These are phyloP conservation scores for Ogataea paradorogensis DNA, from an alignment of 805 yeast species.

Conservation along the genomic window DNA sequence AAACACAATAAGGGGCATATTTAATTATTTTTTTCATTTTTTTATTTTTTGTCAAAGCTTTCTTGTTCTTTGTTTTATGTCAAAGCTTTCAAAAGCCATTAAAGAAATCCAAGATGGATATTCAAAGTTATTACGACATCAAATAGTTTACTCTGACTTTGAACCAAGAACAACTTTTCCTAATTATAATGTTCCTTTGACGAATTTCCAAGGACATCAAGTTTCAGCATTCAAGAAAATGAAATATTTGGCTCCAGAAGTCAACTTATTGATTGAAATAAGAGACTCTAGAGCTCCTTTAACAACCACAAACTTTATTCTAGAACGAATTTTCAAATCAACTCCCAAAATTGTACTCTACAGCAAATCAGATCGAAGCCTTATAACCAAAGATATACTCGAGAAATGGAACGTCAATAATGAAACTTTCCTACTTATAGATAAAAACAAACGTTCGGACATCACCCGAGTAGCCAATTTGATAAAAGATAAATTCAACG, in stretches of 20 bases:
- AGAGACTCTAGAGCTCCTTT: constrained; percentile 90
- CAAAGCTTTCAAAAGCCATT: constrained; percentile 1
- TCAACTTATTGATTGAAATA: constrained; percentile 79
- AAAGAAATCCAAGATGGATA: constrained; percentile 1
- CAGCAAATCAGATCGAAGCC: constrained; percentile 68
- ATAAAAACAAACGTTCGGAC: constrained; percentile 52
- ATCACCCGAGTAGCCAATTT: constrained; percentile 48
- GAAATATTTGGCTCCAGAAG: constrained; percentile 67
- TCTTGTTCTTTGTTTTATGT: background rate
- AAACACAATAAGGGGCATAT: constrained; percentile 80
- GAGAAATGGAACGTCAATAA: constrained; percentile 33
- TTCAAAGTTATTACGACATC: background rate
- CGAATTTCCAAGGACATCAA: constrained; percentile 92
- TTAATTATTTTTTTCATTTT: background rate
- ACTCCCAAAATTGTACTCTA: constrained; percentile 65
- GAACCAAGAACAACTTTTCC: constrained; percentile 76
- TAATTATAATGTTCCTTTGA: constrained; percentile 59
- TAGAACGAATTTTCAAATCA: constrained; percentile 60
- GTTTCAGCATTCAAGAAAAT: constrained; percentile 69
- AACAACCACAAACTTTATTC: constrained; percentile 74
- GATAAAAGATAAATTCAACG: constrained; percentile 43
- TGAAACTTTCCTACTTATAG: constrained; percentile 39
- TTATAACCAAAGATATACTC: constrained; percentile 32
- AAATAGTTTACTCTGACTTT: constrained; percentile 34
- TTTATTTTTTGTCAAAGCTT: background rate